Evolutionary conservation across 345 rosid genomes (phyloP).

Genomic region (Lepidium sativum): DNA sequence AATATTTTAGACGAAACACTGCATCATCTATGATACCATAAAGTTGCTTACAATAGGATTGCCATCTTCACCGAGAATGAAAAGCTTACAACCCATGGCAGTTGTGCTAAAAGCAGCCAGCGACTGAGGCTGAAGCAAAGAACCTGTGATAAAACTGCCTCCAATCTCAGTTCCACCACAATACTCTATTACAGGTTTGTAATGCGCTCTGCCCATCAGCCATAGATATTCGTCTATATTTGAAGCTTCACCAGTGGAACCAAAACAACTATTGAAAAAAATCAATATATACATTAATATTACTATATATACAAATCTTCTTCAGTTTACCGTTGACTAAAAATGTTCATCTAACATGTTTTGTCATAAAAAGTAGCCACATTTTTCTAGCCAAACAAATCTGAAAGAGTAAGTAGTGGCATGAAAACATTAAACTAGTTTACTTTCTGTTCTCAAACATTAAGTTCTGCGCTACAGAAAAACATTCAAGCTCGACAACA

Average conservation of each 20-base stretch:
- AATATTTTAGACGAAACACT: background rate
- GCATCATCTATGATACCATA: background rate
- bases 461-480: background rate
- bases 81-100: conserved; percentile 87
- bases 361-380: background rate
- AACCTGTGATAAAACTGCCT: conserved; percentile 77
- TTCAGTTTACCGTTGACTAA: background rate
- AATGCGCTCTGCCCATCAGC: conserved; percentile 89
- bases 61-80: conserved; percentile 63
- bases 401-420: background rate
- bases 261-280: conserved; percentile 59
- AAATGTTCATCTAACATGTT: background rate
- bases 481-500: background rate
- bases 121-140: conserved; percentile 78
- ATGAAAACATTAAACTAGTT: background rate
- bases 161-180: conserved; percentile 99
- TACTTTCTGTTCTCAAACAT: background rate
- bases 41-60: conserved; percentile 59
- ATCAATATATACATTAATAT: conserved; percentile 11
- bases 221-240: conserved; percentile 86
- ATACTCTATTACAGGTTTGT: conserved; percentile 88
- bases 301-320: background rate
- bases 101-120: conserved; percentile 93
- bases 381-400: background rate
- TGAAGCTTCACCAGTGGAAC: conserved; percentile 99